Evolutionary conservation across 208 protist species (phyloP), one percentile per base, ranked within the genome.

Genomic region (Trypanosoma cruzi): DNA sequence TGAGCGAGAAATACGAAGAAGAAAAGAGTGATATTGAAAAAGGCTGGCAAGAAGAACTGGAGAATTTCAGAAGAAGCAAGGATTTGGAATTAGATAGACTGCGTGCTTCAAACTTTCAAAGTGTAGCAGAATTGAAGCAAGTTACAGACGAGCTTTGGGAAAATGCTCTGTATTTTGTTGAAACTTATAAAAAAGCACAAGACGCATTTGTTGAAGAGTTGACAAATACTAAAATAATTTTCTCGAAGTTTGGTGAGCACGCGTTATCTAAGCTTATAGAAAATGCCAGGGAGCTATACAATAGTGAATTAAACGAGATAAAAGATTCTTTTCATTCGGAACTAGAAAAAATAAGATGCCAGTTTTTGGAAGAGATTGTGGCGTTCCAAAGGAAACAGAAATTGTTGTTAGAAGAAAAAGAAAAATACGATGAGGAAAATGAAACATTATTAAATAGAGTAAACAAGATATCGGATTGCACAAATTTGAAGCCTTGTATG

Each of bases 1-100:
- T 73, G 22, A 64, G 37, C 50, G 59, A 73, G 32, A 60, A 61
- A 29, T 52, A 73, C 24, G 28, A 60, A 29, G 42, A 71, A 32
- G 70, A 77, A 56, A 50, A 72, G 58, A 2, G 13, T 34, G 28
- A 62, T 44, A 31, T 40, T 31, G 50, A 67, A 59, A 7, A 55
- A 28, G 29, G 11, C 0, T 73, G 58, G 31, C 18, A 57, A 48
- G 32, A 20, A 10, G 53, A 68, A 54, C 48, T 75, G 20, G 34
- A 54, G 29, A 56, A 64, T 46, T 49, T 71, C 2, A 54, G 34
- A 26, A 68, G 67, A 37, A 31, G 57, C 22, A 71, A 62, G 58
- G 49, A 16, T 24, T 36, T 57, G 36, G 62, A 75, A 36, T 52
- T 69, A 4, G 57, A 75, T 54, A 60, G 63, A 46, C 13, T 73